Evolutionary conservation across 495 filamentous ascomycete genomes (phyloP).

Genomic region (Aspergillus affinis): DNA sequence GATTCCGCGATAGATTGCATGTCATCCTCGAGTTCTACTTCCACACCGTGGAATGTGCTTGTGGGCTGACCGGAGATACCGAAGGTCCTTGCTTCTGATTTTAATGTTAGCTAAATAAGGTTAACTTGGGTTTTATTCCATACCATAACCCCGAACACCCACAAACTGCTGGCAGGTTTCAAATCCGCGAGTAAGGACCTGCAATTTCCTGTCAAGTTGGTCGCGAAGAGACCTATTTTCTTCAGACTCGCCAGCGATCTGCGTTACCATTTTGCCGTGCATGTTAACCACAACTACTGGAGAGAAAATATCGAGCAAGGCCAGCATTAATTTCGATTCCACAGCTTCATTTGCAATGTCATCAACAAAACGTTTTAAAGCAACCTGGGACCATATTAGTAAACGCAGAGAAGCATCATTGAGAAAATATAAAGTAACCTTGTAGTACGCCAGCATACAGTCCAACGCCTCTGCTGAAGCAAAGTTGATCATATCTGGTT

Average conservation of each 20-base stretch:
- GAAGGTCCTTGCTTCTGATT: no score
- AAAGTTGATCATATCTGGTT: slow-evolving; percentile 27
- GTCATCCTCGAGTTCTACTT: no score
- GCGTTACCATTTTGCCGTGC: slow-evolving; percentile 38
- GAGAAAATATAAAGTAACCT: no score
- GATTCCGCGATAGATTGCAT: no score
- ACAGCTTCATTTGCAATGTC: slow-evolving; percentile 24
- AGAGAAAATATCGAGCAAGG: slow-evolving; percentile 23
- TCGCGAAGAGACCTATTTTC: slow-evolving; percentile 47
- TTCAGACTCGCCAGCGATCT: slow-evolving; percentile 57
- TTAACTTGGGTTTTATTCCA: no score
- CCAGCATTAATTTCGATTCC: no score
- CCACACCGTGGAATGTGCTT: no score
- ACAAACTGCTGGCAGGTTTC: slow-evolving; percentile 11
- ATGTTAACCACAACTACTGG: slow-evolving; percentile 37
- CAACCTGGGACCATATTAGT: slow-evolving; percentile 46
- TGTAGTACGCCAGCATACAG: slow-evolving; percentile 34
- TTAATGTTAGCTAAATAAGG: no score
- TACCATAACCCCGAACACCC: no score
- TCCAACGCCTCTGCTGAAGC: slow-evolving; percentile 27
- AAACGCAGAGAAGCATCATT: not conserved
- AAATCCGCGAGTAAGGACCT: slow-evolving; percentile 41
- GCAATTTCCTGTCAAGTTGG: slow-evolving; percentile 50
- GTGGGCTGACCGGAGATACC: no score
- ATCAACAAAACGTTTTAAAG: slow-evolving; percentile 61